Base-by-base conservation (phyloP, 1,139 yeast species). In the Scheffersomyces lignicola region DNA sequence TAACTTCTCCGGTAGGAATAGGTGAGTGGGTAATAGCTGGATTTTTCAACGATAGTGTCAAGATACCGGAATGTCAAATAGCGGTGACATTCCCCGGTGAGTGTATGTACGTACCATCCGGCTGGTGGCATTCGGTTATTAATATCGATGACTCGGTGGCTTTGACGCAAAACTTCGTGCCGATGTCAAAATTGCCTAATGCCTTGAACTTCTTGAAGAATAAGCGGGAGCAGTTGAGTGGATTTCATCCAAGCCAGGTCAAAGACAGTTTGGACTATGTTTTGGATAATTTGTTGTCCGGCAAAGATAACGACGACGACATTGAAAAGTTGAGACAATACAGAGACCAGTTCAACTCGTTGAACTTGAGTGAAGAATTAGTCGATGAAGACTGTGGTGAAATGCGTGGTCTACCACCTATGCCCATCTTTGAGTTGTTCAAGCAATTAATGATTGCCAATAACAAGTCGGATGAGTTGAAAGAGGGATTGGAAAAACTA, bases 121-220 rank as follows among this genome's bases (percentile, higher is more conserved):
- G 95, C 1, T 89, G 97, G 97, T 89, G 97, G 97, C 97, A 89
- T 62, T 68, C 80, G 27, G 97, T 89, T 17, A 85, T 88, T 16
- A 89, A 89, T 50, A 54, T 89, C 17, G 88, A 83, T 41, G 90
- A 84, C 49, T 71, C 83, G 12, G 82, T 84, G 27, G 90, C 96
- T 0, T 61, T 88, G 49, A 89, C 97, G 0, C 95, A 87, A 45
- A 89, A 89, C 54, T 89, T 88, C 58, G 92, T 87, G 5, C 95
- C 96, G 0, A 54, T 54, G 26, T 69, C 76, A 24, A 76, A 78
- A 35, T 63, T 85, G 18, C 67, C 76, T 14, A 65, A 71, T 28
- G 94, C 81, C 2, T 62, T 86, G 40, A 63, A 75, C 45, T 89
- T 89, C 49, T 72, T 89, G 51, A 76, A 80, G 48, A 70, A 76